A percentile compares a stretch with the other conserved stretches of the same genome.
Conservation (phyloP, 495 filamentous ascomycete species). For the Aspergillus bertholletiae region DNA sequence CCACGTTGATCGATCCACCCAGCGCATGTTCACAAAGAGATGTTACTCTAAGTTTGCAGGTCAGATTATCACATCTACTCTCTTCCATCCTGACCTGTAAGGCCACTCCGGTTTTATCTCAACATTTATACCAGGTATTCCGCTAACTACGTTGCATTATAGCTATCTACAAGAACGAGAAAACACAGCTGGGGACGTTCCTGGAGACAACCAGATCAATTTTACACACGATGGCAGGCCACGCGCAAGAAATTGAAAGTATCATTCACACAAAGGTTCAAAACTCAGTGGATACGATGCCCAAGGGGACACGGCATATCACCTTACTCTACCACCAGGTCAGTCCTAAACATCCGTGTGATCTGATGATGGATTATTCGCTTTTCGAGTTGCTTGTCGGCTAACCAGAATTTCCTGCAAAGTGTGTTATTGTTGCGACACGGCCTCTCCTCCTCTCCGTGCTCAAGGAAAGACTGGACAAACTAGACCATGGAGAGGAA, state of each 20-base stretch:
- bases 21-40: slow-evolving; percentile 16
- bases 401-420: neutral
- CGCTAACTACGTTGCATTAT: neutral
- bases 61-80: slow-evolving; percentile 25
- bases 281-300: slow-evolving; percentile 27
- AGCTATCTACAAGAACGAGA: slow-evolving; percentile 33
- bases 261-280: slow-evolving; percentile 23
- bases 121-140: too few species aligned
- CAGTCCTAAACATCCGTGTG: too few species aligned
- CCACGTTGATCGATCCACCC: slow-evolving; percentile 21
- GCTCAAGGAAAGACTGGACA: slow-evolving; percentile 29
- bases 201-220: slow-evolving; percentile 31
- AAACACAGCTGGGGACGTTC: slow-evolving; percentile 28
- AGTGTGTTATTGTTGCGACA: slow-evolving; percentile 38
- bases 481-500: slow-evolving; percentile 19
- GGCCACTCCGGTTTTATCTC: too few species aligned
- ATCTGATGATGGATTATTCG: too few species aligned
- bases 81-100: slow-evolving; percentile 25
- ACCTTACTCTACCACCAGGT: slow-evolving; percentile 39
- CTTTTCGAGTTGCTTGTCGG: neutral
- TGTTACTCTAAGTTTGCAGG: slow-evolving; percentile 28
- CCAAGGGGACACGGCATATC: slow-evolving; percentile 29
- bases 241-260: slow-evolving; percentile 30
- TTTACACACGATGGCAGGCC: slow-evolving; percentile 29
- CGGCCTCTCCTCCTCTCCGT: slow-evolving; percentile 34